phyloP scores from a whole-genome alignment of 768 basidiomycete genomes.

The Hysterangium stoloniferum region DNA sequence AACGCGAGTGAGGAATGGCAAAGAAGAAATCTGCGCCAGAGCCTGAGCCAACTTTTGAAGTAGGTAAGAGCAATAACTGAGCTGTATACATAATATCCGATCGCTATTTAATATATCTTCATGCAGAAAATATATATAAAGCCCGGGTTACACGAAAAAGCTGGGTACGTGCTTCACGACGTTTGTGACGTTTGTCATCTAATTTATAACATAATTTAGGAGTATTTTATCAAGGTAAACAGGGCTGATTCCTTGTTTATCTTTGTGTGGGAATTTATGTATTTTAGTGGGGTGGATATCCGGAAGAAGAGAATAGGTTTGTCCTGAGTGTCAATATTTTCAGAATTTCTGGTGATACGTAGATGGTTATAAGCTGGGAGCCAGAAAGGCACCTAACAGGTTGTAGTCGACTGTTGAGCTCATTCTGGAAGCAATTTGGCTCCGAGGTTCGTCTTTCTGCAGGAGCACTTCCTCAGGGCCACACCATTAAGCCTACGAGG shows the following conservation, averaged over 20 bases:
- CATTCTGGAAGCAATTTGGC: conserved; percentile 60
- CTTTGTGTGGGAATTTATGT: neutral
- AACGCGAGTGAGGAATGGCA: neutral
- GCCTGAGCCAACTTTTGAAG: neutral
- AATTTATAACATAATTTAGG: conserved; percentile 28
- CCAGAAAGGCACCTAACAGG: conserved; percentile 49
- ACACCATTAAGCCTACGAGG: conserved; percentile 33
- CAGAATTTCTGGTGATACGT: conserved; percentile 1
- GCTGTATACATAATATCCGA: neutral
- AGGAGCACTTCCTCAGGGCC: conserved; percentile 28
- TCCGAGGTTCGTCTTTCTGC: conserved; percentile 46
- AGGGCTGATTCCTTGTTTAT: neutral
- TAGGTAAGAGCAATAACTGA: conserved; percentile 10
- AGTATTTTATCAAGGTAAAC: conserved; percentile 61
- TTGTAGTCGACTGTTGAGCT: conserved; percentile 51
- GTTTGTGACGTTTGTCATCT: neutral
- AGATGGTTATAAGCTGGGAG: conserved; percentile 53
- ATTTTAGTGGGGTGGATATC: conserved; percentile 62
- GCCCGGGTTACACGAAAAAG: conserved; percentile 44
- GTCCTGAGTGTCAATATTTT: neutral
- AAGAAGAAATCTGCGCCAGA: conserved; percentile 7
- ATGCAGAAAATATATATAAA: conserved; percentile 50
- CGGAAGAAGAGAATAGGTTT: conserved; percentile 48
- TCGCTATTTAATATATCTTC: neutral
- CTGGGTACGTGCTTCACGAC: conserved; percentile 40